Base-by-base conservation (phyloP, 306 rosid species). In the Cercis canadensis region DNA sequence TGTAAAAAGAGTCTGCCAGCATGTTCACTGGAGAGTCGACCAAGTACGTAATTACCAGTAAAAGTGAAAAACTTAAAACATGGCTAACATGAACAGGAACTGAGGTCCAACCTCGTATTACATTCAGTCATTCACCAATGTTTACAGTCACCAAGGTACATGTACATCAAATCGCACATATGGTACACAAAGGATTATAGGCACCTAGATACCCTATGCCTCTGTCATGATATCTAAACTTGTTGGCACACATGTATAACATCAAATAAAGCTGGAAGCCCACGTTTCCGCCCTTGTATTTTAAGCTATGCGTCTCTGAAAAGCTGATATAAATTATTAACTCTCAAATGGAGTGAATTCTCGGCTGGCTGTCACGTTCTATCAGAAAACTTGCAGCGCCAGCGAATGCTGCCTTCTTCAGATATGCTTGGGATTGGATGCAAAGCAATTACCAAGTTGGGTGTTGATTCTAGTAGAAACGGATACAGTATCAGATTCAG, bases 401-500 rank as follows among this genome's bases (percentile, higher is more conserved):
- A 18, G 59, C 44, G 59, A 24, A 53, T n/a, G 18, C 31, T 21
- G 7, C 76, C 69, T 13, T 62, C 70, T 21, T 51, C 9, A 50
- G 50, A 37, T 31, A 31, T 52, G 56, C 63, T 56, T 70, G 19
- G 21, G 68, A 47, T 62, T 6, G 70, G 65, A 51, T 43, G 57
- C 54, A 33, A 9, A 58, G 40, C 54, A 49, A 16, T 46, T 55
- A 11, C 18, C 69, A 69, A 33, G 67, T 70, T 34, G 62, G 66
- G 11, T 62, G 76, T 32, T 52, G 65, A 45, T 76, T 66, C 68
- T 61, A 12, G 58, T 36, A 51, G 36, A 74, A 70, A 41, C 32
- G 21, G 18, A 47, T 39, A 62, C 16, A 24, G 47, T 16, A 51
- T 14, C 61, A 60, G 41, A 50, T 17, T 16, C 61, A 60, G 41